Conservation (phyloP, 2,329 filamentous ascomycete genomes). For the Pestalotiopsis sp. region DNA sequence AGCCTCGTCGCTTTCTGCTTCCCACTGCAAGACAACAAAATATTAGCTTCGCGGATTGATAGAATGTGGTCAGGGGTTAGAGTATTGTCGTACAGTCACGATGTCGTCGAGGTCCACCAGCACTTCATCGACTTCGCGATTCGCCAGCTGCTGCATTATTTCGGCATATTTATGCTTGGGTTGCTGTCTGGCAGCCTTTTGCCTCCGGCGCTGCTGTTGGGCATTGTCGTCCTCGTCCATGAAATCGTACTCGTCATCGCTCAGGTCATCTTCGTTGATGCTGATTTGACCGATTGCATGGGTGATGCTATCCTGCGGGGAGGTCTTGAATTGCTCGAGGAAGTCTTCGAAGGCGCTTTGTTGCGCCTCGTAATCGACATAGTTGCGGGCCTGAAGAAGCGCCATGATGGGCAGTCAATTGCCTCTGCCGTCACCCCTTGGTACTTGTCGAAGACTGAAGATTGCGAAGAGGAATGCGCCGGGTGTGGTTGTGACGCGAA, state of each 20-base stretch:
- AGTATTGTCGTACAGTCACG: constrained; percentile 59
- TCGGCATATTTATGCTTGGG: constrained; percentile 87
- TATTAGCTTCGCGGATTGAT: background rate
- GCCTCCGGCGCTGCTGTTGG: constrained; percentile 50
- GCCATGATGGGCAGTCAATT: constrained; percentile 63
- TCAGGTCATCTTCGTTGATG: constrained; percentile 83
- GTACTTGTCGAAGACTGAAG: background rate
- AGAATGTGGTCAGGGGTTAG: background rate
- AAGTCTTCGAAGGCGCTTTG: constrained; percentile 88
- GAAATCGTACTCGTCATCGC: constrained; percentile 91
- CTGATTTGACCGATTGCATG: constrained; percentile 83
- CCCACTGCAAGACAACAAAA: constrained; percentile 59
- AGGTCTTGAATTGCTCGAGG: constrained; percentile 83
- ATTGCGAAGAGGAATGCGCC: background rate
- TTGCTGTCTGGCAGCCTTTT: constrained; percentile 50
- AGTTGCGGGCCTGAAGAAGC: constrained; percentile 76
- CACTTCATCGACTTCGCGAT: constrained; percentile 77
- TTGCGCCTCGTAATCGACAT: constrained; percentile 87
- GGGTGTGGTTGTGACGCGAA: background rate
- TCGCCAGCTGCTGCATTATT: constrained; percentile 82
- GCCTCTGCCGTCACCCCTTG: constrained; percentile 4
- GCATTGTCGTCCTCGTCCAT: constrained; percentile 79
- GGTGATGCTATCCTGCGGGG: constrained; percentile 69
- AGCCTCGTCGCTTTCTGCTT: constrained; percentile 67
- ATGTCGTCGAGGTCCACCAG: constrained; percentile 90